Percentiles rank a stretch among this genome's conserved stretches.
These are phyloP conservation scores for Typha latifolia DNA, from an alignment of 176 grass and related monocot genomes.

Conservation along the genomic window DNA sequence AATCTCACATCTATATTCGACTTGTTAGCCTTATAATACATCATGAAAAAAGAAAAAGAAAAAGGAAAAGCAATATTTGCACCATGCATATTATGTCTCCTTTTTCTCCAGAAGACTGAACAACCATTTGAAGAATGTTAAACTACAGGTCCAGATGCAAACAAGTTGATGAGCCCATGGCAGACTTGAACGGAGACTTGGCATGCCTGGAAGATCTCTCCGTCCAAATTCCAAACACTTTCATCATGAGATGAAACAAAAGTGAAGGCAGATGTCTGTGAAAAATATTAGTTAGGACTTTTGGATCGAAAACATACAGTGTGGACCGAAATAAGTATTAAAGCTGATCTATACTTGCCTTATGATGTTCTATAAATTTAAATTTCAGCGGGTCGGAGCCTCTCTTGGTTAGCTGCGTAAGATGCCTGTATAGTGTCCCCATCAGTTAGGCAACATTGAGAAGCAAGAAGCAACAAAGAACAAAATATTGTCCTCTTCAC, in stretches of 20 bases:
- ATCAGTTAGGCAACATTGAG: not conserved
- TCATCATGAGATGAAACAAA: constrained; percentile 61
- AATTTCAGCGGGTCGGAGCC: constrained; percentile 67
- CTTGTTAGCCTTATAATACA: no score
- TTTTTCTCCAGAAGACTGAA: not conserved
- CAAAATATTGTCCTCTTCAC: not conserved
- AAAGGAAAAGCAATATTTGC: no score
- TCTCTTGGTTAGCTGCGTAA: constrained; percentile 73
- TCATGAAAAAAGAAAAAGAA: no score
- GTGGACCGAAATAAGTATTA: not conserved
- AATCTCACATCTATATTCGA: no score
- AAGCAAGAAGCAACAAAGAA: not conserved
- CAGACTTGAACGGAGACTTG: constrained; percentile 41
- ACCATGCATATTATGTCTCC: no score
- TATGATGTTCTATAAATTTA: constrained; percentile 87
- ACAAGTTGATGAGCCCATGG: constrained; percentile 36
- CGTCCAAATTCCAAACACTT: constrained; percentile 69
- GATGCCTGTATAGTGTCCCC: constrained; percentile 49
- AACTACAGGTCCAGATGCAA: constrained; percentile 62
- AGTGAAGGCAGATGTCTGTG: constrained; percentile 70
- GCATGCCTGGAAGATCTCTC: constrained; percentile 47
- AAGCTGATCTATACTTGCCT: constrained; percentile 29
- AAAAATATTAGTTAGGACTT: constrained; percentile 1
- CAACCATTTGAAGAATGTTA: constrained; percentile 12
- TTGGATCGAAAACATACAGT: not conserved